Conservation (phyloP, 352 stramenopile species). For the Pythium diclinum region DNA sequence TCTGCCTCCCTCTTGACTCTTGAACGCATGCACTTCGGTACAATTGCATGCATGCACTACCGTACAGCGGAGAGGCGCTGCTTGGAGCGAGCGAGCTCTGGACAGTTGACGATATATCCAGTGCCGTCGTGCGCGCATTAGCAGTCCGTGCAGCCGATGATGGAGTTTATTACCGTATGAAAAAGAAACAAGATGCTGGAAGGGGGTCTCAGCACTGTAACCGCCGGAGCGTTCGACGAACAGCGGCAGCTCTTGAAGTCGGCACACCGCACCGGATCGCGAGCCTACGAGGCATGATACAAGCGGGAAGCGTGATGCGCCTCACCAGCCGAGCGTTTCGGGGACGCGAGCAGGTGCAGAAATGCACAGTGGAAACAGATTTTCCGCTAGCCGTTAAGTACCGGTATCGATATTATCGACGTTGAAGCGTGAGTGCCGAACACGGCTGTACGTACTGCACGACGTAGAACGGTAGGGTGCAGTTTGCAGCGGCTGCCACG, state of each 20-base stretch:
- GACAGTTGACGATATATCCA: neutral
- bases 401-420: neutral
- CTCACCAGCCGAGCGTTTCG: neutral
- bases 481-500: neutral
- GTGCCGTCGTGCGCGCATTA: neutral
- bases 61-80: too few species aligned
- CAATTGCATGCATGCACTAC: too few species aligned
- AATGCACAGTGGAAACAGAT: too few species aligned
- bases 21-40: too few species aligned
- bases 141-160: too few species aligned
- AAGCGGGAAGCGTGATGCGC: neutral
- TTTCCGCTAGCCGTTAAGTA: too few species aligned
- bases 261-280: neutral
- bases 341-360: too few species aligned
- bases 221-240: neutral
- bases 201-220: neutral
- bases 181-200: neutral
- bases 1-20: too few species aligned
- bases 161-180: neutral
- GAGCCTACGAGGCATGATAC: neutral
- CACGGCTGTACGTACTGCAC: too few species aligned
- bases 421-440: neutral
- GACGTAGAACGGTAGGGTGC: too few species aligned
- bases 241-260: neutral
- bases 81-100: too few species aligned